Conservation (phyloP, 495 filamentous ascomycete species). For the Aspergillus sparsus region DNA sequence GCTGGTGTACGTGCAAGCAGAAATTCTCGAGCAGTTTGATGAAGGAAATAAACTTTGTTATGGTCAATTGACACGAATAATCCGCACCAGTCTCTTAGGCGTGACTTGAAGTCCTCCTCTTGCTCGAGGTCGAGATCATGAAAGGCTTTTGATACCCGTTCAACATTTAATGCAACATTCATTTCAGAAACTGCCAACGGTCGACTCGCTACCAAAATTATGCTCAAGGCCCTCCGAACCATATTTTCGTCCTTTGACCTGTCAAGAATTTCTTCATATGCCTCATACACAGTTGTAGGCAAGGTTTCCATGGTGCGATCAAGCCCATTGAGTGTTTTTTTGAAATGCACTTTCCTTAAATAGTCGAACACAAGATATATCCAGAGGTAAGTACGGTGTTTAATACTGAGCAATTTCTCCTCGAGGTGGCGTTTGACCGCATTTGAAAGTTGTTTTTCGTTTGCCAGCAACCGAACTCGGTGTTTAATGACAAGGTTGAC, state of each 20-base stretch:
- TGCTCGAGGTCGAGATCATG: background rate
- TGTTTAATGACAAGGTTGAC: constrained; percentile 40
- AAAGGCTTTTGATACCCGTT: background rate
- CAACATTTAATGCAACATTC: background rate
- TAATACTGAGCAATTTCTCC: constrained; percentile 24
- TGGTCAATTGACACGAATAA: background rate
- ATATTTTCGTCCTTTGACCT: background rate
- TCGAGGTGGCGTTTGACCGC: constrained; percentile 17
- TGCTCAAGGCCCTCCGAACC: background rate
- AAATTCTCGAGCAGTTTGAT: constrained; percentile 8
- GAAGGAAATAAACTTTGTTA: background rate
- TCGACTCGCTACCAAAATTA: background rate
- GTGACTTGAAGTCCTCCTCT: background rate
- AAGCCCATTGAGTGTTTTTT: constrained; percentile 3
- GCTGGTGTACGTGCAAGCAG: background rate
- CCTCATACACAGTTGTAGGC: background rate
- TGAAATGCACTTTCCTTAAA: constrained; percentile 21
- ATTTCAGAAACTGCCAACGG: background rate
- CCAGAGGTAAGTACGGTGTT: constrained; percentile 46
- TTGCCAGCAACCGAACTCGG: constrained; percentile 30
- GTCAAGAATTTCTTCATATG: background rate
- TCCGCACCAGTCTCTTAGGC: background rate
- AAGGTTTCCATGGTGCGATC: background rate
- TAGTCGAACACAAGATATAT: constrained; percentile 29
- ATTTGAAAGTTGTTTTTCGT: constrained; percentile 10